A percentile compares a stretch with the other conserved stretches of the same genome.
Conservation (phyloP, 306 rosid species). For the Betula pendula region DNA sequence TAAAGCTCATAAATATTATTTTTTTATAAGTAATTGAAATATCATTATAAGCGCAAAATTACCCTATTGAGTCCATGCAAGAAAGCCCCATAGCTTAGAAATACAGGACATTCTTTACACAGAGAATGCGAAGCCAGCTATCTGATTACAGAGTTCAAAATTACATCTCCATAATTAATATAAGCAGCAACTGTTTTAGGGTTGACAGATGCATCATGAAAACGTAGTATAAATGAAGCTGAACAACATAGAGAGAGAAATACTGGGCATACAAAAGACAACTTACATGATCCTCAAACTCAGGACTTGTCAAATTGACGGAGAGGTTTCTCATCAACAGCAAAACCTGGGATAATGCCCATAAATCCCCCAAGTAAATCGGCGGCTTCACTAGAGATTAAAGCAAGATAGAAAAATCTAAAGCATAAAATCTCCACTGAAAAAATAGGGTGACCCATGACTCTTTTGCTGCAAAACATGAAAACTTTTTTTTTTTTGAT, state of each 20-base stretch:
- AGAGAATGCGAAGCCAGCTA: neutral
- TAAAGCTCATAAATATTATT: neutral
- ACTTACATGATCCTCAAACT: slow-evolving; percentile 81
- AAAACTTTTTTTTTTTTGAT: neutral
- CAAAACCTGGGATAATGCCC: slow-evolving; percentile 53
- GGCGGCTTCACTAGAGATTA: neutral
- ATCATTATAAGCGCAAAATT: too few species aligned
- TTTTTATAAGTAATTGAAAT: too few species aligned
- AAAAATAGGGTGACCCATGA: neutral
- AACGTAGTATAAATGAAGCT: neutral
- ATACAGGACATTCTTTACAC: neutral
- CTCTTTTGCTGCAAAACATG: neutral
- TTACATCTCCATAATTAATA: too few species aligned
- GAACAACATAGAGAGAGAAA: slow-evolving; percentile 13
- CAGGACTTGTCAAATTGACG: slow-evolving; percentile 71
- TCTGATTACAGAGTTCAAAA: too few species aligned
- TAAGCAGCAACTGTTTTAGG: neutral
- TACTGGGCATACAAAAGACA: neutral
- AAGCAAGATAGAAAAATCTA: neutral
- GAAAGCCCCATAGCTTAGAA: neutral
- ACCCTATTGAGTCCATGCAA: too few species aligned
- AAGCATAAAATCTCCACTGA: slow-evolving; percentile 1
- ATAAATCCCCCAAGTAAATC: slow-evolving; percentile 17
- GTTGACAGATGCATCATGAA: slow-evolving; percentile 18
- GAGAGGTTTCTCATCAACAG: slow-evolving; percentile 81